A percentile compares a stretch with the other conserved stretches of the same genome.
These are phyloP conservation scores for Nicotiana rustica DNA, from an alignment of 305 asterid species.

Conservation along the genomic window DNA sequence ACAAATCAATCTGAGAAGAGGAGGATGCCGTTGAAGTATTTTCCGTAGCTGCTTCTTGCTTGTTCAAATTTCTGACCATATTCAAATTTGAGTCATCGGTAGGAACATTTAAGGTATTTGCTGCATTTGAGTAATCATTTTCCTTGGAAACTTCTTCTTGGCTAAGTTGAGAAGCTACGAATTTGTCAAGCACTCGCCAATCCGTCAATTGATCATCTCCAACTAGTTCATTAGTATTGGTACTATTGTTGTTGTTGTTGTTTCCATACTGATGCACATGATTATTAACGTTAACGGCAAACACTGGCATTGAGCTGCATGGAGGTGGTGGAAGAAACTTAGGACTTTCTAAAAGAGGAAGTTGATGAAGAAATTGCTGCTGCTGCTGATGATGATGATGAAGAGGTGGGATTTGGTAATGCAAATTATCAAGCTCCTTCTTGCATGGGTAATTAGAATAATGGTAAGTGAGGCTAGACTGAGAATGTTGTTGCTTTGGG, in stretches of 20 bases:
- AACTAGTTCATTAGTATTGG: slow-evolving; percentile 31
- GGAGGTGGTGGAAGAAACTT: slow-evolving; percentile 43
- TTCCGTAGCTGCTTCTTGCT: slow-evolving; percentile 56
- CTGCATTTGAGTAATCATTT: slow-evolving; percentile 42
- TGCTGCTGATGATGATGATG: background rate
- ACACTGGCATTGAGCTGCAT: slow-evolving; percentile 42
- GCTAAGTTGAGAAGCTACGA: slow-evolving; percentile 88
- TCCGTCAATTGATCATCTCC: slow-evolving; percentile 60
- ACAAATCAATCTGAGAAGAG: slow-evolving; percentile 57
- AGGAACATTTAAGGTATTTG: slow-evolving; percentile 38
- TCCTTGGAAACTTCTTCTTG: slow-evolving; percentile 64
- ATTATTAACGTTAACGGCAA: slow-evolving; percentile 40
- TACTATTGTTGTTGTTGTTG: slow-evolving; percentile 36
- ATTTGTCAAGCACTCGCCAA: slow-evolving; percentile 86
- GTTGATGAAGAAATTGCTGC: slow-evolving; percentile 55
- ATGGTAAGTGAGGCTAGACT: slow-evolving; percentile 41
- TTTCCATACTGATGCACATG: slow-evolving; percentile 43
- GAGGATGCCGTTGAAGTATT: slow-evolving; percentile 59
- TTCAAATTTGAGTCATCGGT: slow-evolving; percentile 46
- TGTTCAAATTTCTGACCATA: slow-evolving; percentile 48
- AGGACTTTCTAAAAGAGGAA: slow-evolving; percentile 70
- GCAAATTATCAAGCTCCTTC: slow-evolving; percentile 50
- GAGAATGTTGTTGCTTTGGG: slow-evolving; percentile 60
- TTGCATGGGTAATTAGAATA: slow-evolving; percentile 54
- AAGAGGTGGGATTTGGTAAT: slow-evolving; percentile 37